Evolutionary conservation across 228 moss, liverwort and hornwort genomes (phyloP).

Genomic region (Sphagnum fallax): DNA sequence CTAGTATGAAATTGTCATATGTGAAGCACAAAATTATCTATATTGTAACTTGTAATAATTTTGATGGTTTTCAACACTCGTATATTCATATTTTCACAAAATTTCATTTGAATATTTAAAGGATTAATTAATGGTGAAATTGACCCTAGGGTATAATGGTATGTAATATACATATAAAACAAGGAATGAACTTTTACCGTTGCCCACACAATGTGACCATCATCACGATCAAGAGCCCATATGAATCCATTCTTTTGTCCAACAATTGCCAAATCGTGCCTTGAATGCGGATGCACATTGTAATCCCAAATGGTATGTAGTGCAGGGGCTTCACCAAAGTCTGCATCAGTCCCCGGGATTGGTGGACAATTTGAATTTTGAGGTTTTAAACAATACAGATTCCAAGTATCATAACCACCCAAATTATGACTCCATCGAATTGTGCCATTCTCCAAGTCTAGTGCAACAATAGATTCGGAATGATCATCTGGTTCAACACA

Average conservation of each 20-base stretch:
- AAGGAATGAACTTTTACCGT: background rate
- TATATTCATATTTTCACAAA: too few relatives aligned
- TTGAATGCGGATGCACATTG: constrained; percentile 1
- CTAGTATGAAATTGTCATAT: too few relatives aligned
- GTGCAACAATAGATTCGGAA: constrained; percentile 2
- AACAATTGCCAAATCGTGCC: constrained; percentile 1
- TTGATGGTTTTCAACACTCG: too few relatives aligned
- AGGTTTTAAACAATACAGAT: background rate
- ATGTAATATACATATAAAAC: too few relatives aligned
- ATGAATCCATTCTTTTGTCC: constrained; percentile 18
- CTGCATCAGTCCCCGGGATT: background rate
- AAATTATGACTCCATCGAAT: constrained; percentile 1
- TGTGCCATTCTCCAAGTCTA: constrained; percentile 5
- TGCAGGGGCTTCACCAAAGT: constrained; percentile 7
- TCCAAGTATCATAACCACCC: constrained; percentile 8
- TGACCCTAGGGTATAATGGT: too few relatives aligned
- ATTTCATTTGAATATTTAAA: too few relatives aligned
- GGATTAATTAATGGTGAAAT: too few relatives aligned
- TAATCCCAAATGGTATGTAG: background rate
- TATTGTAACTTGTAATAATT: too few relatives aligned
- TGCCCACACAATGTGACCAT: constrained; percentile 14
- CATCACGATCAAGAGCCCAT: constrained; percentile 12
- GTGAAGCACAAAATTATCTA: too few relatives aligned
- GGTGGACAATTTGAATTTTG: constrained; percentile 3
- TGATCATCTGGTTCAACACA: constrained; percentile 2